Evolutionary conservation across 2,329 filamentous ascomycete genomes (phyloP), one percentile per base, ranked within the genome.

Genomic region (Fusarium nurragi): DNA sequence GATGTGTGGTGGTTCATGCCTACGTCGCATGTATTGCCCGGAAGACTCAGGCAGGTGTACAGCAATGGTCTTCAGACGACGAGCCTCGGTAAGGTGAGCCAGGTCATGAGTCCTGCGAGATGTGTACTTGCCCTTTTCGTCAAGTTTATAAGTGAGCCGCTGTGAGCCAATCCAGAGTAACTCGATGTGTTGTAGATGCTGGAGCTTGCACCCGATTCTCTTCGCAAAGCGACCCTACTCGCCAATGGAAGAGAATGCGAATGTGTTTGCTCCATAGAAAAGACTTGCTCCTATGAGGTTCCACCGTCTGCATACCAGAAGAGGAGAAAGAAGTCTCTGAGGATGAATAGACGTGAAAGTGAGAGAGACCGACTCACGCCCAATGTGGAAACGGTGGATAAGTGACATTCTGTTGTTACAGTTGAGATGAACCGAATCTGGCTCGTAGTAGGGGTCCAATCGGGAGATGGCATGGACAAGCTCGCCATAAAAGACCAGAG

Each of bases 161-260:
- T 79, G 78, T 4, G 73, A 78, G 4, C 80, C 80, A 0, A 73
- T 67, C 72, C 79, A 82, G 2, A 81, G 67, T 0, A 85, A 38
- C 58, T 83, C 80, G 1, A 85, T 55, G 28, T 82, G 74, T 46
- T 79, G 80, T 0, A 85, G 38, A 0, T 81, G 73, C n/a, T 81
- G 76, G 1, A 79, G 56, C 0, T 80, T 76, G 5, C 73, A 65
- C 2, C 77, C 75, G 21, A 83, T 83, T 0, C 81, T 78, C 2
- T 64, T 67, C 50, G 76, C 77, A 64, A 85, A 85, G 39, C 80
- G 77, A 49, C 78, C 78, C 67, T 81, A 79, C 68, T 85, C 83
- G 41, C 83, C 83, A 0, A 85, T 70, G n/a, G 79, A 82, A n/a
- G 80, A 83, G 65, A 85, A 85, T 0, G 78, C 79, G 58, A 85